Evolutionary conservation across 2,329 filamentous ascomycete genomes (phyloP), one percentile per base, ranked within the genome.

Genomic region (Diaporthe citriasiana): DNA sequence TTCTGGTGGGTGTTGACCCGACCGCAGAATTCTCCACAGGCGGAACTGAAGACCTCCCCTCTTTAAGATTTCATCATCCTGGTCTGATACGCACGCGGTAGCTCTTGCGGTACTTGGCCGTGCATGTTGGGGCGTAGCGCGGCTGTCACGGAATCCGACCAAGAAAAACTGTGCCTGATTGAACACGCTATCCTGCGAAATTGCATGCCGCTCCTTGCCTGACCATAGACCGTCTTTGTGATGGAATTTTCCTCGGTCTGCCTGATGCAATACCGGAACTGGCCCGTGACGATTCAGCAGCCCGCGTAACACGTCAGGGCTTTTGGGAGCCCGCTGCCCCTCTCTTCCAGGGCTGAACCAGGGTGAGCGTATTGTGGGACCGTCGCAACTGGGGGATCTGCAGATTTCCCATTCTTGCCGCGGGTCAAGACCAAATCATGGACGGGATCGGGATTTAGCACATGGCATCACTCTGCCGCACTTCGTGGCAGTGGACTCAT

Each of bases 371-470:
- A 33, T 42, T 35, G 70, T 53, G 70, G 70, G 70, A 71, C 70
- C 70, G n/a, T 69, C 33, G 27, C 55, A 47, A 25, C 65, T 53
- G 55, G 35, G 68, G 65, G 71, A 73, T 73, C 45, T 71, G 30
- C 65, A 71, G 59, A 73, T 65, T 71, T 63, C 47, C 71, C 70
- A 73, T 66, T 53, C 73, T 73, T 69, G 73, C 72, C 66, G 71
- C 71, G 55, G 72, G 65, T 72, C 57, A 45, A 25, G 71, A 60
- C 65, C 63, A 68, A 68, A 27, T 38, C 57, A 53, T 70, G 56
- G 53, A 60, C 30, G 63, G 56, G 56, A 57, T 73, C 35, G 53
- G 51, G 51, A 59, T 50, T 56, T 33, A 72, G 47, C 73, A 73
- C 68, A 74, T 70, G 45, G 70, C 60, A 70, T 70, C 56, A 27